Conservation (phyloP, 108 stramenopile species). For the Stephanodiscus triporus region DNA sequence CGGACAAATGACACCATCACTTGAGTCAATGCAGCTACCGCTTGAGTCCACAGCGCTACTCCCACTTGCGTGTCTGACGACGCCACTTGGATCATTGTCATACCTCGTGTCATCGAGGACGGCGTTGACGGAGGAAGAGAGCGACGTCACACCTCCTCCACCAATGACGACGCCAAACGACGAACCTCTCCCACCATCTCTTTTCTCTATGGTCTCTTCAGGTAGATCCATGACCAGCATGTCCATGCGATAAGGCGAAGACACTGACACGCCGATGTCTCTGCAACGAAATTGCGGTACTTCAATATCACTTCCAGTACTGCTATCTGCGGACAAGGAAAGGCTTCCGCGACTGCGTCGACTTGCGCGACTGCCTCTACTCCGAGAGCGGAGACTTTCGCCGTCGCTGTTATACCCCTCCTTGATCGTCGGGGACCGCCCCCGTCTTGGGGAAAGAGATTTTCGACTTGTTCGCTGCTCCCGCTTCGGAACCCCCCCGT, state of each 20-base stretch:
- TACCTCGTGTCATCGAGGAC: neutral
- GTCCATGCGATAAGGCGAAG: neutral
- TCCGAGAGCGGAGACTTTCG: conserved; percentile 3
- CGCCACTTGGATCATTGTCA: neutral
- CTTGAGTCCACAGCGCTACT: neutral
- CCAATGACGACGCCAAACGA: neutral
- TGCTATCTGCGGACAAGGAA: neutral
- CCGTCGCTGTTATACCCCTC: conserved; percentile 2
- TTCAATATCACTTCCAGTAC: neutral
- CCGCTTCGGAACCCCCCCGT: neutral
- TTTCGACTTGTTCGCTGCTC: neutral
- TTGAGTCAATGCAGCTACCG: neutral
- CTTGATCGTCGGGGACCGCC: conserved; percentile 1
- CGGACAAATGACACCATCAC: neutral
- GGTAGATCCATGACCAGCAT: neutral
- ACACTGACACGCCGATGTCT: neutral
- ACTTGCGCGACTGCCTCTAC: neutral
- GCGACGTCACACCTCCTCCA: neutral
- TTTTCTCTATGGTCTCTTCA: neutral
- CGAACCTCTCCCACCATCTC: neutral
- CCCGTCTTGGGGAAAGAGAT: neutral
- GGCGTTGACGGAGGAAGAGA: neutral
- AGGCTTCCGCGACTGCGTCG: neutral
- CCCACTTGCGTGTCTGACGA: neutral
- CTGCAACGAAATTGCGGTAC: neutral